Conservation (phyloP, 176 grass and related monocot species). For the Tillandsia leiboldiana region DNA sequence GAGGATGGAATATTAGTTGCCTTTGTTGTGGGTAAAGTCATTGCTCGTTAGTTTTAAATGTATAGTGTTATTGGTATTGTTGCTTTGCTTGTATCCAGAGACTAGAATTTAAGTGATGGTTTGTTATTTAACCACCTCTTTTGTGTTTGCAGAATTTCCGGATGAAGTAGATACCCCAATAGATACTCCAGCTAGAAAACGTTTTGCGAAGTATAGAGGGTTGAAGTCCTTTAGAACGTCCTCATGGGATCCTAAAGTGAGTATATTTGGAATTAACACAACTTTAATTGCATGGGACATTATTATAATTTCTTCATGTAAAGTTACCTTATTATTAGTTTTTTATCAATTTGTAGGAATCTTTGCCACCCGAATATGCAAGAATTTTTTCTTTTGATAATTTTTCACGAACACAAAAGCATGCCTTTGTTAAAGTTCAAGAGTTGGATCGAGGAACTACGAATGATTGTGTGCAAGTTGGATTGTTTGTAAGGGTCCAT, state of each 20-base stretch:
- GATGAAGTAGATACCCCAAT: slow-evolving; percentile 97
- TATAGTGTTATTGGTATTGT: background rate
- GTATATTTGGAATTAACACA: slow-evolving; percentile 8
- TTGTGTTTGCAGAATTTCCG: slow-evolving; percentile 71
- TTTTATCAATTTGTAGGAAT: slow-evolving; percentile 59
- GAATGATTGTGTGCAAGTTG: slow-evolving; percentile 46
- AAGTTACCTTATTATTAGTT: slow-evolving; percentile 6
- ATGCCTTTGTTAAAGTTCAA: slow-evolving; percentile 49
- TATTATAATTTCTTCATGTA: background rate
- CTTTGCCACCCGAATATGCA: slow-evolving; percentile 72
- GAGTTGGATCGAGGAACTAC: slow-evolving; percentile 35
- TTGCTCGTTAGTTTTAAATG: background rate
- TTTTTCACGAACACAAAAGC: slow-evolving; percentile 73
- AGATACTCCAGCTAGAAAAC: slow-evolving; percentile 71
- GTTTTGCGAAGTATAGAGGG: slow-evolving; percentile 94
- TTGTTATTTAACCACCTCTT: slow-evolving; percentile 11
- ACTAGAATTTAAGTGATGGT: background rate
- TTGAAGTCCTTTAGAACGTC: slow-evolving; percentile 92
- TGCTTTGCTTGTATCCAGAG: slow-evolving; percentile 2
- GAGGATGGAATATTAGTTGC: too few species aligned
- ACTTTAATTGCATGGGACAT: background rate
- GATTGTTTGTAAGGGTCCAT: slow-evolving; percentile 66
- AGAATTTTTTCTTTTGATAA: slow-evolving; percentile 97
- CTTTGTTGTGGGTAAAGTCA: background rate
- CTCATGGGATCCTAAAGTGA: slow-evolving; percentile 90